Base-by-base conservation (phyloP, 2,329 filamentous ascomycete species). In the Coniella vitis region DNA sequence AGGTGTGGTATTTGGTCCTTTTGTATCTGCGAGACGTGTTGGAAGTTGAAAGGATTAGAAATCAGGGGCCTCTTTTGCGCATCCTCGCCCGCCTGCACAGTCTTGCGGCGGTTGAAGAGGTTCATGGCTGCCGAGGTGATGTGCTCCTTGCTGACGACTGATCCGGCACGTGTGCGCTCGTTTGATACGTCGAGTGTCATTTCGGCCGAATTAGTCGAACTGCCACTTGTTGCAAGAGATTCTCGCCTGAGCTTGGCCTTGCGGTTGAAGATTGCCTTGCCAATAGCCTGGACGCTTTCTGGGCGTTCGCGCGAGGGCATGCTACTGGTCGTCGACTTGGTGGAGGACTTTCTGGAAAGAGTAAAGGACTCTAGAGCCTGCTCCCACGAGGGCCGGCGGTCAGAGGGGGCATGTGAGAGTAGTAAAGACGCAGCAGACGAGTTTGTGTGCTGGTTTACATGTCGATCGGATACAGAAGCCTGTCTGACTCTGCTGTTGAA, bases 41-140 rank as follows among this genome's bases (percentile, higher is more conserved):
- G 79, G 53, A 84, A 84, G 66, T 84, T 83, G 63, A 81, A 84
- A 3, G 81, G 81, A 1, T 69, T 74, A 1, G 81, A 84, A 47
- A 84, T 84, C 47, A 74, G 72, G 43, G 74, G 59, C 54, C 69
- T 73, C 57, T 63, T 74, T 46, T 61, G 60, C 44, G 41, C 47
- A 22, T 62, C 60, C n/a, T 58, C 58, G 4, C 59, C 50, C n/a
- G 60, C 59, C 46, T 63, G 69, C 44, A 60, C 56, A 20, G 61
- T 55, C 56, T 72, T 75, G 47, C 77, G 70, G 44, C 77, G 69
- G 38, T 69, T 63, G 51, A 81, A 79, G 38, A 81, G 36, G 25
- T 35, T 47, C 48, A 48, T 53, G 39, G 48, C 31, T 20, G 49
- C 38, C 4, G 46, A 25, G 10, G 25, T 29, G 25, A 32, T 37